Evolutionary conservation across 495 filamentous ascomycete genomes (phyloP).

Genomic region (Penicillium goetzii): DNA sequence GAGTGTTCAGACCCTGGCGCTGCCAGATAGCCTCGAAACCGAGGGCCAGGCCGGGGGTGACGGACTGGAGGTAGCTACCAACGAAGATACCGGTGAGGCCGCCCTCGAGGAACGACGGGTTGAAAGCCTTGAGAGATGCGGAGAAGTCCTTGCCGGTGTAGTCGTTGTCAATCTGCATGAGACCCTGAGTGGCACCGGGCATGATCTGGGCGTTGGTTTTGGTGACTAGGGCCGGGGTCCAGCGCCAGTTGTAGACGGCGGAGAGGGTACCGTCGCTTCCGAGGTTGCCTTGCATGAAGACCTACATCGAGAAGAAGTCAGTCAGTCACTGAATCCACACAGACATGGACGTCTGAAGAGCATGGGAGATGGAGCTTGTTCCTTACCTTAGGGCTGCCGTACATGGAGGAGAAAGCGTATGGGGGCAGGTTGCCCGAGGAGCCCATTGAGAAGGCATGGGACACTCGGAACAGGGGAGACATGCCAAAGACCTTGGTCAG

Average conservation of each 20-base stretch:
- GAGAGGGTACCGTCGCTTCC: conserved; percentile 85
- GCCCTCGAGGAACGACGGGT: conserved; percentile 90
- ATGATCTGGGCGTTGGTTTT: conserved; percentile 85
- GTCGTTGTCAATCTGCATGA: conserved; percentile 90
- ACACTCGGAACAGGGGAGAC: conserved; percentile 92
- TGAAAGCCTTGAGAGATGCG: conserved; percentile 85
- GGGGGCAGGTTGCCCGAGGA: conserved; percentile 78
- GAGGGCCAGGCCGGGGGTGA: conserved; percentile 85
- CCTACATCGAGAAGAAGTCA: conserved; percentile 50
- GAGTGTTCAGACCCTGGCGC: conserved; percentile 71
- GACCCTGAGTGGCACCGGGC: conserved; percentile 64
- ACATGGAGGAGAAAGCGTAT: conserved; percentile 92
- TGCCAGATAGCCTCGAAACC: conserved; percentile 95
- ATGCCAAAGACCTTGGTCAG: conserved; percentile 93
- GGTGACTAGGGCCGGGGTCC: conserved; percentile 72
- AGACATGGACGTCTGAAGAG: too few relatives aligned
- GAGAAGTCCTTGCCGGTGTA: conserved; percentile 92
- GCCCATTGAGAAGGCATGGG: conserved; percentile 94
- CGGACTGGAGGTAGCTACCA: conserved; percentile 89
- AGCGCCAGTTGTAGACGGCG: conserved; percentile 88
- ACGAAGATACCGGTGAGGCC: conserved; percentile 93
- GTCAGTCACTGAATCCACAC: conserved; percentile 13
- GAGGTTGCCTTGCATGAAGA: conserved; percentile 93
- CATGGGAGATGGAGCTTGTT: conserved; percentile 18
- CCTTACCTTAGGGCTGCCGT: conserved; percentile 86